Percentiles rank a stretch among this genome's conserved stretches.
These are phyloP conservation scores for Boletus rex-veris DNA, from an alignment of 768 basidiomycete species.

Conservation along the genomic window DNA sequence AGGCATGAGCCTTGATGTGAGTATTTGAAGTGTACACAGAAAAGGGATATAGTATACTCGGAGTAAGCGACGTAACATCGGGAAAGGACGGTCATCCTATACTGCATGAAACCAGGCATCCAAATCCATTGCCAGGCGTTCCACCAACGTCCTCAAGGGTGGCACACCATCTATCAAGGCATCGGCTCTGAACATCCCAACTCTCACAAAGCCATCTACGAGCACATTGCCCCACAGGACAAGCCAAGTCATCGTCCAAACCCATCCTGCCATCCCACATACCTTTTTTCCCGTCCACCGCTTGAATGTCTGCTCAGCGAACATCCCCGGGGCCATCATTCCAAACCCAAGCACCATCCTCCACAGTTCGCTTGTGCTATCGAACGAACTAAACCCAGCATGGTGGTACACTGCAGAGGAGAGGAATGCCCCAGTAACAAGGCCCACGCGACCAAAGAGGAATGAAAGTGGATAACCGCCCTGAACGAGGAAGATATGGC, in stretches of 20 bases:
- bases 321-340: not conserved
- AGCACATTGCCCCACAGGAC: not conserved
- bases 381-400: not conserved
- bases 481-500: not conserved
- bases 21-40: too few species aligned
- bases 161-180: not conserved
- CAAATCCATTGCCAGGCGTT: not conserved
- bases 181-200: not conserved
- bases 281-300: not conserved
- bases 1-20: too few species aligned
- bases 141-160: not conserved
- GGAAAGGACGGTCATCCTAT: not conserved
- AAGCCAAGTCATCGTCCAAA: not conserved
- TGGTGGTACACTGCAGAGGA: not conserved
- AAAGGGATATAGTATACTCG: too few species aligned
- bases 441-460: not conserved
- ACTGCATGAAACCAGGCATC: not conserved
- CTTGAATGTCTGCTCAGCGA: not conserved
- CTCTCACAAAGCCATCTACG: not conserved
- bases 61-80: too few species aligned
- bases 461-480: conserved; percentile 3
- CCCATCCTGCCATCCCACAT: not conserved
- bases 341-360: not conserved
- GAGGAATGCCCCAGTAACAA: not conserved
- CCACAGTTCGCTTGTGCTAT: not conserved